phyloP scores from a whole-genome alignment of 139 green algal genomes.

The Chlamydomonas applanata region DNA sequence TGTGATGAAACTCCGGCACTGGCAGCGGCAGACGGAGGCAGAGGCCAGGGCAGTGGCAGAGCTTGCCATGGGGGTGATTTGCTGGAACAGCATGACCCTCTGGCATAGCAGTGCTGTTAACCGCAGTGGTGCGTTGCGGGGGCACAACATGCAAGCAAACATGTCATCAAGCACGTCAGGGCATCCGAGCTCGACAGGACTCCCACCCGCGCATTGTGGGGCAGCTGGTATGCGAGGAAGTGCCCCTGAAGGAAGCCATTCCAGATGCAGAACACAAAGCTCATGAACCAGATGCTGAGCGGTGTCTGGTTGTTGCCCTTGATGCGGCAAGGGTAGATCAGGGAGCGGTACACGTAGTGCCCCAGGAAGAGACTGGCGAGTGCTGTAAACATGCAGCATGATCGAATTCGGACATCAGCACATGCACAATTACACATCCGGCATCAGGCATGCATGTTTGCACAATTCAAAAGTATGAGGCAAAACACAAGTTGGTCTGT shows the following conservation, averaged over 20 bases:
- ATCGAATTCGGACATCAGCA: not conserved
- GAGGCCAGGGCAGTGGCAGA: no score
- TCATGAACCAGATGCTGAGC: slow-evolving; percentile 56
- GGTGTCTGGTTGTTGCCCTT: slow-evolving; percentile 57
- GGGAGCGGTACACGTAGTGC: slow-evolving; percentile 52
- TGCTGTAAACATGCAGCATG: not conserved
- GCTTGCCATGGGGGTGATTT: no score
- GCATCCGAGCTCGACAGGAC: not conserved
- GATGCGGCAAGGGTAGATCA: slow-evolving; percentile 61
- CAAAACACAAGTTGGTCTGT: no score
- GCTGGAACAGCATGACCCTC: no score
- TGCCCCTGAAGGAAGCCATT: slow-evolving; percentile 72
- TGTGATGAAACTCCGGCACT: no score
- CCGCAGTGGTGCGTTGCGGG: no score
- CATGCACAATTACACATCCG: not conserved
- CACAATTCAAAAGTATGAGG: no score
- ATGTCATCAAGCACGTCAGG: no score
- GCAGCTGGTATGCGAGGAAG: slow-evolving; percentile 27
- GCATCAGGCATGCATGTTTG: not conserved
- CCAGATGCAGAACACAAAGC: slow-evolving; percentile 61
- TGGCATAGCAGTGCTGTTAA: no score
- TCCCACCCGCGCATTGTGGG: slow-evolving; percentile 12
- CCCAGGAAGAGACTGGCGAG: slow-evolving; percentile 34
- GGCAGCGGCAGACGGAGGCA: no score
- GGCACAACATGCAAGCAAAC: no score